A percentile compares a stretch with the other conserved stretches of the same genome.
phyloP scores from a whole-genome alignment of 2,329 filamentous ascomycete genomes.

The Penicillium sp. region DNA sequence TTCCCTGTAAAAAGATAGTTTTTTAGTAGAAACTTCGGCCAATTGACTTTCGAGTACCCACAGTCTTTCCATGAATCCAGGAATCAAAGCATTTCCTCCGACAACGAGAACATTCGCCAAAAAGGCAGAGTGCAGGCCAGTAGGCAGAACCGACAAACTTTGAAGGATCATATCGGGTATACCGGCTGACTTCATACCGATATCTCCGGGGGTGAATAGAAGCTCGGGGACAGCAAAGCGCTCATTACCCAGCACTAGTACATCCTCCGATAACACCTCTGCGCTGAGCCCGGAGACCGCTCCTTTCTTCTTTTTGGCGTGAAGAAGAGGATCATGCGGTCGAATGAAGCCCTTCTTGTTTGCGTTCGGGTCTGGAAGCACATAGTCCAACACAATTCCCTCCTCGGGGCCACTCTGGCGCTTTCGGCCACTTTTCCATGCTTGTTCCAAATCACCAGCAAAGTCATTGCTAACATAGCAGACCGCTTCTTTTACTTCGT shows the following conservation, averaged over 20 bases:
- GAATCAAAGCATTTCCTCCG: slow-evolving; percentile 77
- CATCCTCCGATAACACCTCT: slow-evolving; percentile 65
- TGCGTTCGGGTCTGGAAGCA: slow-evolving; percentile 76
- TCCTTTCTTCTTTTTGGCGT: slow-evolving; percentile 53
- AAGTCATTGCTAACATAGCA: slow-evolving; percentile 84
- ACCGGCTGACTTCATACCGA: slow-evolving; percentile 80
- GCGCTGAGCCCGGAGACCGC: slow-evolving; percentile 49
- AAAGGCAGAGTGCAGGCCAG: slow-evolving; percentile 79
- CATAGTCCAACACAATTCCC: slow-evolving; percentile 79
- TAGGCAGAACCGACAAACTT: slow-evolving; percentile 70
- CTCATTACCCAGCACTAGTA: slow-evolving; percentile 86
- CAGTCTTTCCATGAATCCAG: slow-evolving; percentile 78
- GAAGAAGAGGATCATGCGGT: slow-evolving; percentile 70
- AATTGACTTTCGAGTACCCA: slow-evolving; percentile 35
- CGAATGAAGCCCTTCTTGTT: slow-evolving; percentile 67
- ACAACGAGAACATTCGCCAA: slow-evolving; percentile 86
- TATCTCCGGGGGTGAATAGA: slow-evolving; percentile 80
- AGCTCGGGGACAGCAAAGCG: slow-evolving; percentile 87
- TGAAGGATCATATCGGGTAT: slow-evolving; percentile 81
- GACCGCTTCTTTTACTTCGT: slow-evolving; percentile 89
- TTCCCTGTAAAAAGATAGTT: slow-evolving; percentile 41
- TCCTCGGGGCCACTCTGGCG: slow-evolving; percentile 30
- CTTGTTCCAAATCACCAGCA: slow-evolving; percentile 70
- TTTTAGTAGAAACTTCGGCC: slow-evolving; percentile 19
- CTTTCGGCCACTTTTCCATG: slow-evolving; percentile 72